Evolutionary conservation across 1,139 yeast genomes (phyloP), one percentile per base, ranked within the genome.

Genomic region (Candida labiduridarum): DNA sequence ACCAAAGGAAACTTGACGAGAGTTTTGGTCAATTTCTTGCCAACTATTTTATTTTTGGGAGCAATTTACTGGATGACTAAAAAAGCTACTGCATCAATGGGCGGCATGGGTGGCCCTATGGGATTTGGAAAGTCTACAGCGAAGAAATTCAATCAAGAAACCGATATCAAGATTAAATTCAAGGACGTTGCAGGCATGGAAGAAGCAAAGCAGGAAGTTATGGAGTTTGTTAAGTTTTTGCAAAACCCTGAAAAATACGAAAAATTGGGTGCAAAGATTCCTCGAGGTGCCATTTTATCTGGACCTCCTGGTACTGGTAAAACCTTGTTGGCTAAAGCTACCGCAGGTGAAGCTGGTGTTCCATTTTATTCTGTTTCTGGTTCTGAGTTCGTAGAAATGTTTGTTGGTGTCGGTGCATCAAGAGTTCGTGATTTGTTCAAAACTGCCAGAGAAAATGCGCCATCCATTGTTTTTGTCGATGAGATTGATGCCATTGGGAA

Each of bases 251-350:
- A 79, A 47, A 91, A 90, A 65, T 94, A 91, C 67, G 97, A 92
- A 66, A 84, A 83, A 56, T 75, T 94, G 48, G 99, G 99, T 41
- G 99, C 98, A 15, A 90, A 92, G 69, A 95, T 94, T 57, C 99
- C 99, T 46, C 84, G 98, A 65, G 99, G 99, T 61, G 99, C 99
- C 11, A 90, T 94, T 57, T 75, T 95, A 53, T 89, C 96, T 12
- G 99, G 99, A 52, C 97, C 98, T n/a, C 99, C 99, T 46, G 99
- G 99, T 78, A 94, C 99, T 7, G 99, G 99, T 85, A 94, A 94
- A 69, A 94, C 99, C 0, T 75, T 94, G 56, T 75, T 94, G 52
- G 99, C 99, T n/a, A 92, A 89, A 67, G 99, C 99, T 4, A 94
- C 98, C 41, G 99, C 99, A 1, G 99, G 99, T 56, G 99, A 94